Percentiles rank a stretch among this genome's conserved stretches.
Evolutionary conservation across 108 stramenopile genomes (phyloP).

Genomic region (Skeletonema tropicum): DNA sequence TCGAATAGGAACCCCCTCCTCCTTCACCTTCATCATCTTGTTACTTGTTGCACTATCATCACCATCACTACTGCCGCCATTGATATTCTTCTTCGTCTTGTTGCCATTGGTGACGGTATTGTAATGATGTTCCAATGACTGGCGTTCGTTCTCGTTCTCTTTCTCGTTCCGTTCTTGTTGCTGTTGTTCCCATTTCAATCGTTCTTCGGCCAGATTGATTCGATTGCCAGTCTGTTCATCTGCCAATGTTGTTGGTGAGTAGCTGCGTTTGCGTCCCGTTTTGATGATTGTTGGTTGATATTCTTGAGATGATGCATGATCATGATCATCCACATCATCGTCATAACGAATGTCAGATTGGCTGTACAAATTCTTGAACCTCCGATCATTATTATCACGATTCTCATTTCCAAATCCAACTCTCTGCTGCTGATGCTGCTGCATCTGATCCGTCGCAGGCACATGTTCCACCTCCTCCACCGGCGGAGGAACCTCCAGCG

Average conservation of each 20-base stretch:
- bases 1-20: neutral
- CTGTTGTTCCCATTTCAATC: slow-evolving; percentile 3
- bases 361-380: neutral
- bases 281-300: neutral
- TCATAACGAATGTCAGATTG: neutral
- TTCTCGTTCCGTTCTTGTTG: slow-evolving; percentile 23
- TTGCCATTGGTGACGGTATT: slow-evolving; percentile 7
- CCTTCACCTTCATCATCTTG: too few species aligned
- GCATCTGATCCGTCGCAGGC: slow-evolving; percentile 34
- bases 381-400: slow-evolving; percentile 16
- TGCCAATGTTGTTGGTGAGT: neutral
- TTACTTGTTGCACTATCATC: too few species aligned
- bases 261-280: neutral
- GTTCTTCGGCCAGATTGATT: slow-evolving; percentile 10
- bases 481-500: slow-evolving; percentile 40
- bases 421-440: neutral
- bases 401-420: neutral
- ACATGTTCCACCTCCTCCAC: slow-evolving; percentile 24
- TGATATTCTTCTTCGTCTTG: neutral
- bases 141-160: too few species aligned
- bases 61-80: too few species aligned
- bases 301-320: neutral
- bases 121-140: slow-evolving; percentile 26
- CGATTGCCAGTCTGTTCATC: slow-evolving; percentile 2
- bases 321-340: neutral